Evolutionary conservation across 495 filamentous ascomycete genomes (phyloP), one percentile per base, ranked within the genome.

Genomic region (Wilcoxina mikolae): DNA sequence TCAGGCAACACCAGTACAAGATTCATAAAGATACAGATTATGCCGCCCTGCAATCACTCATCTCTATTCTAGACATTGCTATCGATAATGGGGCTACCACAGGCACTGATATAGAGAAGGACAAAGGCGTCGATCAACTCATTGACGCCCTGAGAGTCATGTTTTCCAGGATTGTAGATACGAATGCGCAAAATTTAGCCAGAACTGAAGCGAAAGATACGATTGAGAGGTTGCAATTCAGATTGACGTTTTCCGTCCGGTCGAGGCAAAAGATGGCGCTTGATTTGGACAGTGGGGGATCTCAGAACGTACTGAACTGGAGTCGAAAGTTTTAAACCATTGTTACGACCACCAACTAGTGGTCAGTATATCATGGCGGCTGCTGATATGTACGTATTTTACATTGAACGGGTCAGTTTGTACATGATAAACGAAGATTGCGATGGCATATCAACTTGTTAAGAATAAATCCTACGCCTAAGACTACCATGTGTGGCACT

Each of bases 201-300:
- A 74, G 84, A 18, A 80, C 84, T 43, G 75, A 88, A 51, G 80
- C 82, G 0, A 90, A 91, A 65, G 75, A 78, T 42, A 74, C 73
- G 22, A 70, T 94, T 4, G 82, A 91, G 60, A 70, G 78, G 2
- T 65, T 95, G 9, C 73, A 83, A 52, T 79, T 85, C 47, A 75
- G 87, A 47, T 72, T 94, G 43, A 61, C 79, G 33, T 81, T 82
- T 61, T 77, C 77, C 0, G 78, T 94, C 50, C 63, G 56, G 20
- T 72, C 72, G 39, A 75, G 73, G 68, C 62, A 69, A 51, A 72
- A 67, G 59, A 73, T 72, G 63, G 66, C 71, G 26, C 59, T 56
- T 53, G 71, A 41, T 4, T 20, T 43, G 39, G 12, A 29, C 24
- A 25, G 29, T n/a, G 25, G 22, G 24, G n/a, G n/a, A n/a, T n/a